Conservation (phyloP, 2,329 filamentous ascomycete genomes). For the Hypocrella siamensis region DNA sequence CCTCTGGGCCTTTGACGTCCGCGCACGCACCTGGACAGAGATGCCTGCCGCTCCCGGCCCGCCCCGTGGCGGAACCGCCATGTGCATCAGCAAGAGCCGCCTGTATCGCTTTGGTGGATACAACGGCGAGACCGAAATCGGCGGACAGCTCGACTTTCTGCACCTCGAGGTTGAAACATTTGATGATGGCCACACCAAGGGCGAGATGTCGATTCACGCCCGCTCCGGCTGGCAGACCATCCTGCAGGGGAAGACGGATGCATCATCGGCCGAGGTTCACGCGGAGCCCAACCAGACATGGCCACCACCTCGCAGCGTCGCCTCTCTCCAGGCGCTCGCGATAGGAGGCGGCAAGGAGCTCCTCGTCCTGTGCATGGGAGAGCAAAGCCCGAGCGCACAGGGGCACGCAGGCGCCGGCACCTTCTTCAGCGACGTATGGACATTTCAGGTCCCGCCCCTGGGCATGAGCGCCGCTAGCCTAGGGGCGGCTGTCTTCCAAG, state of each 20-base stretch:
- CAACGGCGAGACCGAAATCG: slow-evolving; percentile 53
- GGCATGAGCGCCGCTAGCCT: slow-evolving; percentile 39
- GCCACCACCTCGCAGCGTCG: slow-evolving; percentile 37
- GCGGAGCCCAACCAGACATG: slow-evolving; percentile 21
- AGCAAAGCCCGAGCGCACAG: slow-evolving; percentile 30
- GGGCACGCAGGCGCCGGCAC: slow-evolving; percentile 35
- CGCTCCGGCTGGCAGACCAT: slow-evolving; percentile 40
- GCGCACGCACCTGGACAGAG: slow-evolving; percentile 47
- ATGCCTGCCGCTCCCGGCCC: slow-evolving; percentile 52
- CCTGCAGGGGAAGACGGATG: slow-evolving; percentile 18
- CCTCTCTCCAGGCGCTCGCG: slow-evolving; percentile 37
- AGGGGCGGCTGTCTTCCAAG: slow-evolving; percentile 37
- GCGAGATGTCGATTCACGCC: slow-evolving; percentile 34
- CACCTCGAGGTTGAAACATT: slow-evolving; percentile 40
- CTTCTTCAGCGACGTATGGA: slow-evolving; percentile 47
- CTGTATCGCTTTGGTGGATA: slow-evolving; percentile 72
- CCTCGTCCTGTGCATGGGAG: slow-evolving; percentile 45
- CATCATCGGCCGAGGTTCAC: slow-evolving; percentile 19
- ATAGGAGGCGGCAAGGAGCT: slow-evolving; percentile 46
- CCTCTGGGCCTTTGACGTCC: slow-evolving; percentile 64
- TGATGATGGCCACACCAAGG: slow-evolving; percentile 29
- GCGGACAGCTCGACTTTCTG: slow-evolving; percentile 54
- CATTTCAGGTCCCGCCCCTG: slow-evolving; percentile 42
- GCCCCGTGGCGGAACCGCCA: slow-evolving; percentile 48
- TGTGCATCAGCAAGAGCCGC: slow-evolving; percentile 46